Conservation (phyloP, 345 rosid species). For the Populus simonii region DNA sequence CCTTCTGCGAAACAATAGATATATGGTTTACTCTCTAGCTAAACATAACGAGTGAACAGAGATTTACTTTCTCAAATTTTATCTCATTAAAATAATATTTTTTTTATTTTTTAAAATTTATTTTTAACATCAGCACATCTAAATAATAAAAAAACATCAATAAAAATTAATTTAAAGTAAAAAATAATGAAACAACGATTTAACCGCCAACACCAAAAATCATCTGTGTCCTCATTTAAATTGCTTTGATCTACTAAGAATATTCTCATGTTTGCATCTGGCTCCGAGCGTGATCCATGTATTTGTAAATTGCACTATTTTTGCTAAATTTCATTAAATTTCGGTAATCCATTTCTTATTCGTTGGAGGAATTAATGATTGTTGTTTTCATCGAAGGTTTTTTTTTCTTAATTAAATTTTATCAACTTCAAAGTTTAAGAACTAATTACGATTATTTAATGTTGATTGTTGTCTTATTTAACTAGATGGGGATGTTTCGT, state of each 20-base stretch:
- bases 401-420: neutral
- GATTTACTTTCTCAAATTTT: too few relatives aligned
- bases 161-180: too few relatives aligned
- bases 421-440: neutral
- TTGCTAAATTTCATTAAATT: neutral
- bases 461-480: constrained; percentile 16
- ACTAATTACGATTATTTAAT: neutral
- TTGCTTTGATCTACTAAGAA: neutral
- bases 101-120: too few relatives aligned
- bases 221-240: neutral
- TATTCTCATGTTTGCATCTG: neutral
- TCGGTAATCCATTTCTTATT: neutral
- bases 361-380: constrained; percentile 5
- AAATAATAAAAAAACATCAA: too few relatives aligned
- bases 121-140: too few relatives aligned
- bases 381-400: neutral
- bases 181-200: too few relatives aligned
- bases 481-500: constrained; percentile 23
- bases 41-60: rapidly evolving
- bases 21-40: too few relatives aligned
- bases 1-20: rapidly evolving
- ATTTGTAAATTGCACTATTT: neutral
- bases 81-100: too few relatives aligned
- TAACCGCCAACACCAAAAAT: too few relatives aligned
- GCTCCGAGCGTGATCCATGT: neutral